Percentiles rank a stretch among this genome's conserved stretches.
These are phyloP conservation scores for Withania somnifera DNA, from an alignment of 305 asterid species.

Conservation along the genomic window DNA sequence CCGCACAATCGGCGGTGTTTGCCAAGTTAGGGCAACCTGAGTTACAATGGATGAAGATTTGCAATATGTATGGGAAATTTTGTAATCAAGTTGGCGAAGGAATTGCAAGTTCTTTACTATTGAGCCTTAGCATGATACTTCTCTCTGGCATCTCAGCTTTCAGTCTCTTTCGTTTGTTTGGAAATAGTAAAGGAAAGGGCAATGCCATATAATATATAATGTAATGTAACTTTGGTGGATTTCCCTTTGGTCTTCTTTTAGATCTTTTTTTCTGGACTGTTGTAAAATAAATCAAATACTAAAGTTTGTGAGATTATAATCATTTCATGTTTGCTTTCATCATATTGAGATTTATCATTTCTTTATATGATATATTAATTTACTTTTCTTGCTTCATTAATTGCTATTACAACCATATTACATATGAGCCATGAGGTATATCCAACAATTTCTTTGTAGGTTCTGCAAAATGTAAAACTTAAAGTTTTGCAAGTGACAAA, in stretches of 20 bases:
- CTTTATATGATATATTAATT: background rate
- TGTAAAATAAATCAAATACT: background rate
- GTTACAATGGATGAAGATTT: constrained; percentile 85
- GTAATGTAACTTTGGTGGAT: background rate
- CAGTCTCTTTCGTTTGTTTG: constrained; percentile 83
- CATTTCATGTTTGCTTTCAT: background rate
- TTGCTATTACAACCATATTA: background rate
- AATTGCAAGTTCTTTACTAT: constrained; percentile 50
- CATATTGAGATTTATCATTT: background rate
- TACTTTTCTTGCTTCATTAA: background rate
- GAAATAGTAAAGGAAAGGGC: constrained; percentile 42
- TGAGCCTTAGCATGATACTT: constrained; percentile 39
- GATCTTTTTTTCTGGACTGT: background rate
- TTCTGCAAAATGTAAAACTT: no score
- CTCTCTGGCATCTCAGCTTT: constrained; percentile 73
- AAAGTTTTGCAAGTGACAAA: no score
- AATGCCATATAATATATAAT: constrained; percentile 14
- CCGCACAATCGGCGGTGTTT: constrained; percentile 49
- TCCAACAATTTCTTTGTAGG: background rate
- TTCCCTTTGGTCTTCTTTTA: background rate
- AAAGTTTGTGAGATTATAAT: background rate
- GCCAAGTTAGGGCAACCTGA: constrained; percentile 65
- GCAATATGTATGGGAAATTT: constrained; percentile 51
- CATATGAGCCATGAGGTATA: background rate
- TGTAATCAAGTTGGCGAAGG: constrained; percentile 89